phyloP scores from a whole-genome alignment of 2,329 filamentous ascomycete species.

The Beauveria rudraprayagi region DNA sequence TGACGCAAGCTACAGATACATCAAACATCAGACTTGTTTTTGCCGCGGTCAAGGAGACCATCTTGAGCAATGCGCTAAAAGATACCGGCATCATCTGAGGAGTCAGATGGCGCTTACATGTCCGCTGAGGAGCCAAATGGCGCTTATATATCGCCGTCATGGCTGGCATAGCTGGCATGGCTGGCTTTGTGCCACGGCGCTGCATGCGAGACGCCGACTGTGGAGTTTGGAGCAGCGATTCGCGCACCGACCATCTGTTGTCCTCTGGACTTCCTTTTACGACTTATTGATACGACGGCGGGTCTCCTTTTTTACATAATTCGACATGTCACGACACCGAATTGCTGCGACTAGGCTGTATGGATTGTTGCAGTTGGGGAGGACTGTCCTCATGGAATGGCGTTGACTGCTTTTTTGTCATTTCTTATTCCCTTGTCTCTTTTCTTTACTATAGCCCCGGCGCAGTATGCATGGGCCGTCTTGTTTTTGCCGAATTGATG shows the following conservation, averaged over 20 bases:
- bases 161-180: background rate
- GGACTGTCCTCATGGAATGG: slow-evolving; percentile 6
- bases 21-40: slow-evolving; percentile 98
- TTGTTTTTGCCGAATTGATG: slow-evolving; percentile 5
- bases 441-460: slow-evolving; percentile 7
- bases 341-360: background rate
- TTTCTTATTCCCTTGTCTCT: background rate
- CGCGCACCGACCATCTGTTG: background rate
- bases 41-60: slow-evolving; percentile 97
- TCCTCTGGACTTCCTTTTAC: background rate
- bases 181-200: background rate
- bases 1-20: slow-evolving; percentile 97
- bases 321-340: slow-evolving; percentile 7
- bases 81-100: slow-evolving; percentile 88
- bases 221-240: slow-evolving; percentile 9
- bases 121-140: slow-evolving; percentile 33
- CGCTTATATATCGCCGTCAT: background rate
- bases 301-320: slow-evolving; percentile 7
- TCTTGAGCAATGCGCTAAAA: slow-evolving; percentile 94
- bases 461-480: slow-evolving; percentile 7
- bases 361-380: background rate
- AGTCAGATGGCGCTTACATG: background rate
- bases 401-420: slow-evolving; percentile 3
- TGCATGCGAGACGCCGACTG: background rate
- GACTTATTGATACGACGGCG: slow-evolving; percentile 8